Conservation (phyloP, 2,329 filamentous ascomycete species). For the Dactylella cylindrospora region DNA sequence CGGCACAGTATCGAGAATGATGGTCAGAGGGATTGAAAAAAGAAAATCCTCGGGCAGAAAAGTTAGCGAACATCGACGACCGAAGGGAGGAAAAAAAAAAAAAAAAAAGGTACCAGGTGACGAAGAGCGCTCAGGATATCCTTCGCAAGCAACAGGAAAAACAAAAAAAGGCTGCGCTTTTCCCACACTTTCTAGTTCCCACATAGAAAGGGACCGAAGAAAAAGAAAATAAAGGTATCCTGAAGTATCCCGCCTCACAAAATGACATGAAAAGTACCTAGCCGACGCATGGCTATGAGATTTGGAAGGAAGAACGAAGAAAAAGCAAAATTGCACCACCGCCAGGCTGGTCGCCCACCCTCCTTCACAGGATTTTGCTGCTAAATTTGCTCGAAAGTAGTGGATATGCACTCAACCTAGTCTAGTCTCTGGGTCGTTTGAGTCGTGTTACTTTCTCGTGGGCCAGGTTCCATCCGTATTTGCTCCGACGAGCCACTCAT, state of each 20-base stretch:
- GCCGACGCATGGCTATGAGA: conserved; percentile 41
- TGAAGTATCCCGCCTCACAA: conserved; percentile 26
- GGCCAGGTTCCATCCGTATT: conserved; percentile 44
- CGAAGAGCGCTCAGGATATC: too few relatives aligned
- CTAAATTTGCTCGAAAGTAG: conserved; percentile 39
- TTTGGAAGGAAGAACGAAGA: conserved; percentile 39
- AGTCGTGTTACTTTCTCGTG: conserved; percentile 45
- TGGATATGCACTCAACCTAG: conserved; percentile 29
- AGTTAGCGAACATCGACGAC: conserved; percentile 35
- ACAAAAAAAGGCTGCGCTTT: too few relatives aligned
- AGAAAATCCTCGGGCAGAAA: conserved; percentile 28
- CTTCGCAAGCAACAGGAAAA: too few relatives aligned
- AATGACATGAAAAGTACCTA: conserved; percentile 37
- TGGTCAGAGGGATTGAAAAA: conserved; percentile 8
- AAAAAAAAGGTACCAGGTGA: too few relatives aligned
- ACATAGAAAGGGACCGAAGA: too few relatives aligned
- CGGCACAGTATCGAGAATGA: conserved; percentile 27
- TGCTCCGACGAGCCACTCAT: conserved; percentile 43
- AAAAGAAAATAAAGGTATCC: conserved; percentile 15
- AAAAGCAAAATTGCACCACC: conserved; percentile 35
- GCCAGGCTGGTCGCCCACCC: conserved; percentile 12
- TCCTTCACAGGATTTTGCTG: conserved; percentile 38
- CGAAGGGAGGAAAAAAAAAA: conserved; percentile 12
- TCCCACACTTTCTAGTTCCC: too few relatives aligned
- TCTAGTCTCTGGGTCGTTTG: conserved; percentile 39